Evolutionary conservation across 2,329 filamentous ascomycete species (phyloP).

Genomic region (Cladophialophora immunda): DNA sequence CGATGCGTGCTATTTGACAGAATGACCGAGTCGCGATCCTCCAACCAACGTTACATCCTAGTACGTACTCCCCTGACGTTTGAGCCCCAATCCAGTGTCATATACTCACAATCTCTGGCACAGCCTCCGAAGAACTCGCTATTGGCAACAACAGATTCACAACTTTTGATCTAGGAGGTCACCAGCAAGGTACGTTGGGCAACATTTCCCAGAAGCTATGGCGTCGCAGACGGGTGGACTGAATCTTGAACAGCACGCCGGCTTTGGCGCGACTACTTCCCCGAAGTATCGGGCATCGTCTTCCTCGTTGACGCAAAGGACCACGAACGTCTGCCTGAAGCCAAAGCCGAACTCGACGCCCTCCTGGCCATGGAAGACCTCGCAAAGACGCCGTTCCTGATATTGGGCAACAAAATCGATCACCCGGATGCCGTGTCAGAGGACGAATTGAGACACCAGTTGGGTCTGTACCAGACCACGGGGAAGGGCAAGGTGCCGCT

Average conservation of each 20-base stretch:
- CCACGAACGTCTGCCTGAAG: conserved; percentile 90
- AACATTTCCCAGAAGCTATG: neutral
- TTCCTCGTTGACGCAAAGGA: conserved; percentile 99
- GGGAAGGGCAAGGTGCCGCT: conserved; percentile 94
- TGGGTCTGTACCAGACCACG: conserved; percentile 95
- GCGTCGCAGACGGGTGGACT: neutral
- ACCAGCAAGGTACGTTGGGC: conserved; percentile 77
- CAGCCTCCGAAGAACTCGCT: conserved; percentile 88
- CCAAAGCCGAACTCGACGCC: conserved; percentile 95
- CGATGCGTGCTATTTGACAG: conserved; percentile 52
- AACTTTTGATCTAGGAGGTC: conserved; percentile 91
- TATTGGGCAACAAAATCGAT: conserved; percentile 99
- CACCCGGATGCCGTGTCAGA: conserved; percentile 95
- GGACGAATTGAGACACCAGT: conserved; percentile 89
- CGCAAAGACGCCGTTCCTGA: conserved; percentile 91
- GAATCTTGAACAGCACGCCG: conserved; percentile 72
- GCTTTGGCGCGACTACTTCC: conserved; percentile 97
- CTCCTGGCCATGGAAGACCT: conserved; percentile 97
- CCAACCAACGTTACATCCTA: conserved; percentile 89
- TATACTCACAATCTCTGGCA: conserved; percentile 17
- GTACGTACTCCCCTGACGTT: conserved; percentile 60
- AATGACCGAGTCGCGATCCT: conserved; percentile 93
- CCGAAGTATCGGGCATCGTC: conserved; percentile 93
- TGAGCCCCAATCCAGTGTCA: neutral
- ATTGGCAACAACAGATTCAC: conserved; percentile 95